Evolutionary conservation across 176 grass and related monocot genomes (phyloP).

Genomic region (Phragmites australis): DNA sequence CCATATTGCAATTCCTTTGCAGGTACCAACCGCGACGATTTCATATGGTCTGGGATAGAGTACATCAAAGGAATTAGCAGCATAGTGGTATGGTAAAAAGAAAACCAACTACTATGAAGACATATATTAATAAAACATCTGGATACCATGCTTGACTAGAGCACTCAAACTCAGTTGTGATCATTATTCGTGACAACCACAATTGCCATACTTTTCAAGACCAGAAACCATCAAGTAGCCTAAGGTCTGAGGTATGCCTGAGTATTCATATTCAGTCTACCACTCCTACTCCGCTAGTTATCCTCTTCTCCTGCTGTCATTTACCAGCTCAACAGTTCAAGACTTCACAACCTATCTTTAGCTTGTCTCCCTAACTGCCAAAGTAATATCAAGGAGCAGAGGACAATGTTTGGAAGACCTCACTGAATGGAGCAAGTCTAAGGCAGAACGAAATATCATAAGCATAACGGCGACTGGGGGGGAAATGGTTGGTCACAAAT

Average conservation of each 20-base stretch:
- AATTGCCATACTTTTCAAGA: constrained; percentile 12
- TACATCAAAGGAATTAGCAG: neutral
- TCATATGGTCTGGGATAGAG: constrained; percentile 75
- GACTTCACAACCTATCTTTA: neutral
- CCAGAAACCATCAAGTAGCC: constrained; percentile 20
- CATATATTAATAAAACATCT: neutral
- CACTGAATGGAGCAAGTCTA: neutral
- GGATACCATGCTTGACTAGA: constrained; percentile 4
- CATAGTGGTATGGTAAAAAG: too few species aligned
- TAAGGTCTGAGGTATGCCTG: neutral
- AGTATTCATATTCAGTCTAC: constrained; percentile 1
- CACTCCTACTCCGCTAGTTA: neutral
- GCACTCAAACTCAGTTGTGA: neutral
- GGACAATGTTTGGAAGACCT: neutral
- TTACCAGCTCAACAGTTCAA: neutral
- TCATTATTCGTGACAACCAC: neutral
- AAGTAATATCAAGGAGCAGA: neutral
- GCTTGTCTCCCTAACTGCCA: neutral
- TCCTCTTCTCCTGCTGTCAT: constrained; percentile 15
- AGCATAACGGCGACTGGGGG: neutral
- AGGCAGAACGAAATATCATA: neutral
- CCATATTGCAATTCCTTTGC: constrained; percentile 91
- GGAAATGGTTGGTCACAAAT: neutral
- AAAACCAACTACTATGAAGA: too few species aligned
- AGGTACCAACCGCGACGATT: constrained; percentile 79